Conservation (phyloP, 768 basidiomycete genomes). For the Polyporus arcularius region DNA sequence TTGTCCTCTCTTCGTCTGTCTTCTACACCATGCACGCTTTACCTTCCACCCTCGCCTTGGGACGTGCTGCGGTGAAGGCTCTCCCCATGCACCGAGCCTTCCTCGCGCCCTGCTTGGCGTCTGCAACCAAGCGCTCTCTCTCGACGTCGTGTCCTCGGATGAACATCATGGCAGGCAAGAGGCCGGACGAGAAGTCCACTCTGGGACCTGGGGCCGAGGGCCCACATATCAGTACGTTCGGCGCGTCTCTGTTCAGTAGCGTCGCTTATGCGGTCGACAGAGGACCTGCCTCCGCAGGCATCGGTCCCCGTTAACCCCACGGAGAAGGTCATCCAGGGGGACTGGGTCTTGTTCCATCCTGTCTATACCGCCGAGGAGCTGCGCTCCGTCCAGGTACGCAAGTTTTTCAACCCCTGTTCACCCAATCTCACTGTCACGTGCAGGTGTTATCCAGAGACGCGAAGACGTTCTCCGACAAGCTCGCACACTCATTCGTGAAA, state of each 20-base stretch:
- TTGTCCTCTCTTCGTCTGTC: not conserved
- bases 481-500: conserved; percentile 66
- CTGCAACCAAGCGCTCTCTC: conserved; percentile 19
- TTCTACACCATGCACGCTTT: conserved; percentile 12
- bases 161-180: conserved; percentile 12
- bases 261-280: conserved; percentile 10
- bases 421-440: not conserved
- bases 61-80: conserved; percentile 9
- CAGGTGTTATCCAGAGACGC: conserved; percentile 73
- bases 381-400: conserved; percentile 64
- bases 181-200: conserved; percentile 16
- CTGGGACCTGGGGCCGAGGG: conserved; percentile 36
- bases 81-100: conserved; percentile 11
- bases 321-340: conserved; percentile 44
- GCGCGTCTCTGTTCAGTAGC: not conserved
- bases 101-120: conserved; percentile 11
- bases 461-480: conserved; percentile 68
- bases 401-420: not conserved
- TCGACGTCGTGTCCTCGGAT: conserved; percentile 1
- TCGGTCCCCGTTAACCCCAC: conserved; percentile 6
- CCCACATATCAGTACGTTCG: conserved; percentile 33
- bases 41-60: conserved; percentile 3
- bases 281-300: conserved; percentile 15
- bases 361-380: conserved; percentile 81
- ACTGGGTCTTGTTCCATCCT: conserved; percentile 93